phyloP scores from a whole-genome alignment of 352 stramenopile species.

The Phytopythium kandeliae region DNA sequence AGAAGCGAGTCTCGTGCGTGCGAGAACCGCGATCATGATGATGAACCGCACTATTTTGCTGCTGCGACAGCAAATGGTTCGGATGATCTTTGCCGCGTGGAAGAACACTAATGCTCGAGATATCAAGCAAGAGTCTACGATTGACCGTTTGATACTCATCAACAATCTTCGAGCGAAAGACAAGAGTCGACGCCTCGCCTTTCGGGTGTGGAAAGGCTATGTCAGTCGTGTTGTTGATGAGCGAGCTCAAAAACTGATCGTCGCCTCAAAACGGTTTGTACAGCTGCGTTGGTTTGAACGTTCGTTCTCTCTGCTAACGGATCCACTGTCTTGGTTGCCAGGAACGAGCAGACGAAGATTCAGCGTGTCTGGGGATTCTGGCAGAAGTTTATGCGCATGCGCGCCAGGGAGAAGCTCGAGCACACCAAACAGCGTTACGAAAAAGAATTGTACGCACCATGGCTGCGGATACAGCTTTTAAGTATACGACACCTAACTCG shows the following conservation, averaged over 20 bases:
- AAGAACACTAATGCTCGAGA: conserved; percentile 54
- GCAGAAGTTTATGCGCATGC: conserved; percentile 47
- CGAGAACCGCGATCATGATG: conserved; percentile 76
- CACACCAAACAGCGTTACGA: conserved; percentile 51
- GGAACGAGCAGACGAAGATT: conserved; percentile 43
- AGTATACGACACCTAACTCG: no score
- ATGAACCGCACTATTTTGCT: conserved; percentile 62
- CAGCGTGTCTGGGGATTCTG: conserved; percentile 39
- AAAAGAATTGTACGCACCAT: conserved; percentile 37
- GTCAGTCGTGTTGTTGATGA: conserved; percentile 49
- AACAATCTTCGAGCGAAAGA: conserved; percentile 51
- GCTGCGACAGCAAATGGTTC: conserved; percentile 53
- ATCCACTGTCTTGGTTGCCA: conserved; percentile 6
- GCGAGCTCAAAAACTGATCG: conserved; percentile 46
- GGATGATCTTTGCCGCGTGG: conserved; percentile 78
- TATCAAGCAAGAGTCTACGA: conserved; percentile 38
- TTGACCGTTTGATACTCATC: conserved; percentile 60
- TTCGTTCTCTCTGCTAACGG: neutral
- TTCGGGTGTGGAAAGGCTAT: conserved; percentile 56
- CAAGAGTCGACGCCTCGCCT: conserved; percentile 37
- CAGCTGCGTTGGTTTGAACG: neutral
- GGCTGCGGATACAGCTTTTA: neutral
- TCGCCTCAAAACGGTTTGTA: conserved; percentile 39
- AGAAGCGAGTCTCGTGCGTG: conserved; percentile 67
- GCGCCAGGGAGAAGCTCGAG: conserved; percentile 43